phyloP scores from a whole-genome alignment of 371 early-diverging fungal species.

The Umbelopsis sp. region DNA sequence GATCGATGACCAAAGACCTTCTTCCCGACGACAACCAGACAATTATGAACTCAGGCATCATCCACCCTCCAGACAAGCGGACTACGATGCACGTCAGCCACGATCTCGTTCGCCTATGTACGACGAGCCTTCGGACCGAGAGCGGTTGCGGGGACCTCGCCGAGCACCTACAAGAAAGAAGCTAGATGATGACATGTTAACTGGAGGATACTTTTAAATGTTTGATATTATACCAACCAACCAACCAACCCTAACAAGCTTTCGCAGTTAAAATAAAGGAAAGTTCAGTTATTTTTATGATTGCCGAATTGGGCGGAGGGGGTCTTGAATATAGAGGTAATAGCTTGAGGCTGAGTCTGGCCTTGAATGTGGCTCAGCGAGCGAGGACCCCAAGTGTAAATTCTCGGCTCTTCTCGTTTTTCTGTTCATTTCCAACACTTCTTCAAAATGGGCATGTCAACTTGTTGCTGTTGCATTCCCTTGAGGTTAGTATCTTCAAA shows the following conservation, averaged over 20 bases:
- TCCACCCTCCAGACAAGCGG: background rate
- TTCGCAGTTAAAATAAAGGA: too few relatives aligned
- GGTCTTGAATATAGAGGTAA: background rate
- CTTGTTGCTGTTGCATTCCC: conserved; percentile 27
- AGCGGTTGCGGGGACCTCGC: conserved; percentile 5
- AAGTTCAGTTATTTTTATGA: background rate
- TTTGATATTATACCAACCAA: conserved; percentile 9
- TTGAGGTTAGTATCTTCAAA: conserved; percentile 7
- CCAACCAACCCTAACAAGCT: background rate
- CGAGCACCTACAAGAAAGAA: background rate
- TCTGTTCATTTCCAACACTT: background rate
- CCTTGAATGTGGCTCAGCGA: conserved; percentile 7
- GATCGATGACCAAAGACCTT: too few relatives aligned
- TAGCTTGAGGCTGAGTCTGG: conserved; percentile 11
- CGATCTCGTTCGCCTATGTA: conserved; percentile 5
- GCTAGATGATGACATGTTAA: conserved; percentile 1
- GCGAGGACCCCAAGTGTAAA: background rate
- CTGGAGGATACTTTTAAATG: conserved; percentile 14
- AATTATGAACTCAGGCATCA: background rate
- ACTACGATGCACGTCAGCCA: background rate
- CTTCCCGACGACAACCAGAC: too few relatives aligned
- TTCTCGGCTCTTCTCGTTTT: conserved; percentile 4
- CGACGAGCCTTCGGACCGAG: conserved; percentile 4
- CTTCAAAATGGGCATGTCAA: conserved; percentile 11
- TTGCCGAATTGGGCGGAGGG: background rate